A percentile compares a stretch with the other conserved stretches of the same genome.
Evolutionary conservation across 306 rosid species (phyloP).

Genomic region (Acacia confusa): DNA sequence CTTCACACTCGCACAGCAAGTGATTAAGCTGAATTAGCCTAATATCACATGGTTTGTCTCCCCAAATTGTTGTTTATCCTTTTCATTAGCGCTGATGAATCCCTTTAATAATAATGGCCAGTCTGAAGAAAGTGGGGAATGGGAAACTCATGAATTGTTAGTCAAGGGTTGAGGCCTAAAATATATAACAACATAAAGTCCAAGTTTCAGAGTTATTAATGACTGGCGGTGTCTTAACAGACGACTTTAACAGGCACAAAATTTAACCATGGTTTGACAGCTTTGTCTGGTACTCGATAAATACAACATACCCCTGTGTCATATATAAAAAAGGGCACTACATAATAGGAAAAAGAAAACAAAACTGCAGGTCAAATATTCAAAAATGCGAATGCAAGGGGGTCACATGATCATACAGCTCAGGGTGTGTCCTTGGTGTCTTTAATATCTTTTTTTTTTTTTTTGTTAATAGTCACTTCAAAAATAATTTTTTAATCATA

Average conservation of each 20-base stretch:
- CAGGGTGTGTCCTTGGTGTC: constrained; percentile 18
- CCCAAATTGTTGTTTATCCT: constrained; percentile 13
- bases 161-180: not conserved
- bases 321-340: not conserved
- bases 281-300: not conserved
- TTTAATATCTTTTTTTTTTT: too few relatives aligned
- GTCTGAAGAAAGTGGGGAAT: not conserved
- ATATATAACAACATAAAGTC: not conserved
- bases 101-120: constrained; percentile 2
- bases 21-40: constrained; percentile 23
- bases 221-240: not conserved
- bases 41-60: constrained; percentile 28
- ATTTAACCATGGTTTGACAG: not conserved
- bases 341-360: not conserved
- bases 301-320: not conserved
- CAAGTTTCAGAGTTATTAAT: not conserved
- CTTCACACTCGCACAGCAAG: constrained; percentile 28
- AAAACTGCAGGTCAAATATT: constrained; percentile 20
- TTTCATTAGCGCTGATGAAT: not conserved
- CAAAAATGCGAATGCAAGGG: constrained; percentile 15
- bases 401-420: constrained; percentile 37
- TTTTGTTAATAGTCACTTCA: too few relatives aligned
- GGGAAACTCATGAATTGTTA: not conserved
- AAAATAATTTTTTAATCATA: too few relatives aligned
- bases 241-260: not conserved